These are phyloP conservation scores for Rutstroemia sp. DNA, from an alignment of 2,329 filamentous ascomycete species.

Conservation along the genomic window DNA sequence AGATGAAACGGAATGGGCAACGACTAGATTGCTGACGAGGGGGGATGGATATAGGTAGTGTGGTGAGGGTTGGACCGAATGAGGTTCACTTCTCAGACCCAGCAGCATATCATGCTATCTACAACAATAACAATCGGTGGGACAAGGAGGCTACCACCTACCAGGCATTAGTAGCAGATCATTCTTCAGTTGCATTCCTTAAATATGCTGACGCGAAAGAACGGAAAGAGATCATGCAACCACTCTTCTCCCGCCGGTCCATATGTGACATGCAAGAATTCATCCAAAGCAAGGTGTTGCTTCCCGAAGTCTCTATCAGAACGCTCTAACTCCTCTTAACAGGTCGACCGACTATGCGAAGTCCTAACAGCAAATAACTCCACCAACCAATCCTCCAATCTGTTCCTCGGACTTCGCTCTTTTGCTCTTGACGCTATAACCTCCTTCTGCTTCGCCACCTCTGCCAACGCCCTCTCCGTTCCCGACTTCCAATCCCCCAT, in stretches of 20 bases:
- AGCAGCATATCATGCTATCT: conserved; percentile 36
- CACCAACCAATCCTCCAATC: conserved; percentile 23
- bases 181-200: conserved; percentile 36
- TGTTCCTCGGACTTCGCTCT: conserved; percentile 31
- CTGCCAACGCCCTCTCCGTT: conserved; percentile 32
- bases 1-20: too few species aligned
- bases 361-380: conserved; percentile 15
- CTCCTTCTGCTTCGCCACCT: conserved; percentile 35
- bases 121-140: conserved; percentile 35
- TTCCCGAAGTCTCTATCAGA: not conserved
- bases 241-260: conserved; percentile 33
- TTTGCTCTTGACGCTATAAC: conserved; percentile 34
- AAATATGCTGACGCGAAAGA: conserved; percentile 34
- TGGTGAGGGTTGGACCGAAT: not conserved
- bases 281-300: conserved; percentile 30
- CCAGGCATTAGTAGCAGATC: conserved; percentile 33
- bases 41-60: not conserved
- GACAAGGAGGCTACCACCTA: conserved; percentile 36
- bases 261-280: conserved; percentile 32
- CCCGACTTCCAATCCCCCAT: conserved; percentile 36
- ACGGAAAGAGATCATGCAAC: conserved; percentile 29
- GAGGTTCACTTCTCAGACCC: conserved; percentile 35
- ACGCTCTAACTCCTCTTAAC: not conserved
- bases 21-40: too few species aligned
- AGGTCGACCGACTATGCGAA: not conserved